Conservation (phyloP, 495 filamentous ascomycete species). For the Penicillium dipodomyicola region DNA sequence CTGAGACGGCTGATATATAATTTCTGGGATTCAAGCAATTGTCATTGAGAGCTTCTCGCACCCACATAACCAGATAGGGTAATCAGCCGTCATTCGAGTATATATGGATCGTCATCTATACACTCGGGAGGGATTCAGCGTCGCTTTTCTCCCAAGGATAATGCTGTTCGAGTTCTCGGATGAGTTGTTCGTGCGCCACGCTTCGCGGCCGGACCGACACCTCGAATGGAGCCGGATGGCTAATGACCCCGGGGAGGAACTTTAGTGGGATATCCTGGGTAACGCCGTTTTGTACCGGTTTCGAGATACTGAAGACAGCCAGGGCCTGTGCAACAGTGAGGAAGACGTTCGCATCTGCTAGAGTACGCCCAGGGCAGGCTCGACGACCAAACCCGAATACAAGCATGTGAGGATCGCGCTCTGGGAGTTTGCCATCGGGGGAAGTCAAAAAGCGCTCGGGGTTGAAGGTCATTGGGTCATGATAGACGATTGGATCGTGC, state of each 20-base stretch:
- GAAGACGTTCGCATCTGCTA: conserved; percentile 38
- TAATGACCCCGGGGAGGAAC: conserved; percentile 38
- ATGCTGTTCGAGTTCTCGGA: conserved; percentile 35
- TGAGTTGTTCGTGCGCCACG: conserved; percentile 27
- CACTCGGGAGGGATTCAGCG: conserved; percentile 10
- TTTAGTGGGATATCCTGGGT: conserved; percentile 26
- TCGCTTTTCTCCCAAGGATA: conserved; percentile 48
- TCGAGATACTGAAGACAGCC: conserved; percentile 43
- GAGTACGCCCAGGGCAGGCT: conserved; percentile 37
- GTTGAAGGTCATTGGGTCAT: conserved; percentile 24
- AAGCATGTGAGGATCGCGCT: conserved; percentile 35
- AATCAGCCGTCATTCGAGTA: neutral
- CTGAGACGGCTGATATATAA: too few species aligned
- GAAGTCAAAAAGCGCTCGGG: conserved; percentile 36
- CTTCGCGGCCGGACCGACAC: conserved; percentile 34
- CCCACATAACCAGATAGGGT: neutral
- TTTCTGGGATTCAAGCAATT: too few species aligned
- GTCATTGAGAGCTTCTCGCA: neutral
- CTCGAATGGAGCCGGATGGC: conserved; percentile 39
- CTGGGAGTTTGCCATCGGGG: conserved; percentile 20
- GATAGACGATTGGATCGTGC: conserved; percentile 23
- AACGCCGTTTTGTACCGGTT: conserved; percentile 30
- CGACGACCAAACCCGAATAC: conserved; percentile 43
- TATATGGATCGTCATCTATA: neutral
- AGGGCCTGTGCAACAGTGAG: conserved; percentile 34